Conservation (phyloP, 2,329 filamentous ascomycete genomes). For the Fusarium marasasianum region DNA sequence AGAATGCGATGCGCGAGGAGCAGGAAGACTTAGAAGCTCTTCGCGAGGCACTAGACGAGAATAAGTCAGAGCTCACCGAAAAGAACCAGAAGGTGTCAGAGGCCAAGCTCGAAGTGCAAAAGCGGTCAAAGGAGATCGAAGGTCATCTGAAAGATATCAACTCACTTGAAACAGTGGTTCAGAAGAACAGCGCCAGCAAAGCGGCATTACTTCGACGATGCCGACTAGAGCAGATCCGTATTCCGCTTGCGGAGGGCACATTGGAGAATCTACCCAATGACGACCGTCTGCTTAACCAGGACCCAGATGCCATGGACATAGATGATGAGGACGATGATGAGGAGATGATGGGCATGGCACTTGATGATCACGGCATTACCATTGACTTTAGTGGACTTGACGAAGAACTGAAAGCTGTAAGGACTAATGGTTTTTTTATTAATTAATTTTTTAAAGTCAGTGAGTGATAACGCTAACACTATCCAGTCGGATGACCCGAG, state of each 20-base stretch:
- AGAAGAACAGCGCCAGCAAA: constrained; percentile 84
- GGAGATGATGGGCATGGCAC: constrained; percentile 68
- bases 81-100: constrained; percentile 81
- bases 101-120: constrained; percentile 82
- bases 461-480: constrained; percentile 43
- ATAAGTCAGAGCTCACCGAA: constrained; percentile 73
- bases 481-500: constrained; percentile 72
- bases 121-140: constrained; percentile 85
- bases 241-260: constrained; percentile 81
- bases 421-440: constrained; percentile 41
- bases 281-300: constrained; percentile 78
- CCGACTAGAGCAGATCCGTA: constrained; percentile 90
- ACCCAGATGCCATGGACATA: constrained; percentile 91
- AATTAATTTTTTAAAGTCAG: neutral
- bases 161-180: constrained; percentile 83
- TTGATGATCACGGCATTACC: constrained; percentile 91
- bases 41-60: constrained; percentile 74
- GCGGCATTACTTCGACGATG: constrained; percentile 88
- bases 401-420: constrained; percentile 81
- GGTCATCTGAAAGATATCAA: constrained; percentile 75
- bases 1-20: constrained; percentile 76
- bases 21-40: constrained; percentile 81
- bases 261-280: constrained; percentile 89
- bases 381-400: constrained; percentile 85
- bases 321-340: constrained; percentile 79